Conservation (phyloP, 1,139 yeast species). For the Nakaseomyces uthaithaninus region DNA sequence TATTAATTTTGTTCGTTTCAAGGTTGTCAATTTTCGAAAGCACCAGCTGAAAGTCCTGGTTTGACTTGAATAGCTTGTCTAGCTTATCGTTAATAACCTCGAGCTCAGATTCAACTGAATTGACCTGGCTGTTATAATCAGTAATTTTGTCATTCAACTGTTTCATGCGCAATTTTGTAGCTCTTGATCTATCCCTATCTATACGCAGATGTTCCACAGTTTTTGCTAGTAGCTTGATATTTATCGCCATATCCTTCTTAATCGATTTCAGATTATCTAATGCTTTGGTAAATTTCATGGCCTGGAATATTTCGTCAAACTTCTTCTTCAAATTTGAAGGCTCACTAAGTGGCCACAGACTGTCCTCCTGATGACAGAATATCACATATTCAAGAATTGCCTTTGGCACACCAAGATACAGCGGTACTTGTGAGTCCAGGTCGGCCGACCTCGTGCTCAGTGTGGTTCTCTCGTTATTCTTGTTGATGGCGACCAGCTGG, state of each 20-base stretch:
- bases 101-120: conserved; percentile 42
- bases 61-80: conserved; percentile 58
- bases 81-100: conserved; percentile 49
- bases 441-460: conserved; percentile 80
- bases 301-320: conserved; percentile 95
- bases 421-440: conserved; percentile 73
- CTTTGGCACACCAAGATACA: conserved; percentile 76
- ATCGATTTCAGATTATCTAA: conserved; percentile 68
- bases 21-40: conserved; percentile 57
- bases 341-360: conserved; percentile 93
- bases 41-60: conserved; percentile 74
- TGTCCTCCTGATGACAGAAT: conserved; percentile 96
- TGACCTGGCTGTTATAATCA: conserved; percentile 43
- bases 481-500: conserved; percentile 58
- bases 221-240: conserved; percentile 67
- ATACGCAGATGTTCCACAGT: conserved; percentile 65
- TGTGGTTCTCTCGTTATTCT: conserved; percentile 59
- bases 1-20: conserved; percentile 39
- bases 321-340: conserved; percentile 82
- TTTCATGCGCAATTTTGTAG: conserved; percentile 44
- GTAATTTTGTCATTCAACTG: conserved; percentile 41
- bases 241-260: conserved; percentile 67
- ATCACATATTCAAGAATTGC: conserved; percentile 87
- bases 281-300: conserved; percentile 86
- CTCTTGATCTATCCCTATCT: conserved; percentile 67